Evolutionary conservation across 176 grass and related monocot genomes (phyloP), one percentile per base, ranked within the genome.

Genomic region (Oryza australiensis): DNA sequence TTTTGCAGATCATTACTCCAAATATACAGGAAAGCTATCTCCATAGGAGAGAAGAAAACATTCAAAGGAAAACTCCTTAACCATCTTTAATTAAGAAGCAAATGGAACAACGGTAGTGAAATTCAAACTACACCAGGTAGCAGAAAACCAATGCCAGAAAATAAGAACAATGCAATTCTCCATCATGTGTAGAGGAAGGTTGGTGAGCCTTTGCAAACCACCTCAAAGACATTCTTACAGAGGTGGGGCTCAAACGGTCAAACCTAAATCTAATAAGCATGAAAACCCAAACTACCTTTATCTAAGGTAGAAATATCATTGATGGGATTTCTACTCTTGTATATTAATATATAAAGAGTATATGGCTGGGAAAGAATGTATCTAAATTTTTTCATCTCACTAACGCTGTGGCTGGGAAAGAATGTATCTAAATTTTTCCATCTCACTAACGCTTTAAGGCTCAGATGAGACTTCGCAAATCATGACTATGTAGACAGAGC

Each of bases 1-100:
- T 80, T 62, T 43, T 66, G 49, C 40, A 60, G 11, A 86, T 79
- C 75, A 79, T 63, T 5, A 33, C 26, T 78, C 26, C 4, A 60
- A 27, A 72, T 64, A 78, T 46, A 46, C n/a, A 66, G 68, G 30
- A 66, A 80, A 86, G 65, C 0, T 5, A 7, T 65, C 67, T 65
- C 40, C 16, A 64, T 24, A 53, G 48, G 16, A 7, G 41, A 43
- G 10, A 46, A 8, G 16, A 48, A 28, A 62, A 82, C 29, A 68
- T 35, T 28, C 24, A 82, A 87, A 16, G 48, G 48, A 7, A 53
- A 53, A 53, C 48, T 20, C 16, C 48, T 5, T 5, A 20, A 20
- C 16, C 48, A 53, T 53, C 48, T 53, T 53, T 20, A 49, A 16
- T 53, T 4, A 5, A 10, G 48, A 20, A 53, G 43, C 43, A 46